phyloP scores from a whole-genome alignment of 495 filamentous ascomycete genomes.

The Massariosphaeria phaeospora region DNA sequence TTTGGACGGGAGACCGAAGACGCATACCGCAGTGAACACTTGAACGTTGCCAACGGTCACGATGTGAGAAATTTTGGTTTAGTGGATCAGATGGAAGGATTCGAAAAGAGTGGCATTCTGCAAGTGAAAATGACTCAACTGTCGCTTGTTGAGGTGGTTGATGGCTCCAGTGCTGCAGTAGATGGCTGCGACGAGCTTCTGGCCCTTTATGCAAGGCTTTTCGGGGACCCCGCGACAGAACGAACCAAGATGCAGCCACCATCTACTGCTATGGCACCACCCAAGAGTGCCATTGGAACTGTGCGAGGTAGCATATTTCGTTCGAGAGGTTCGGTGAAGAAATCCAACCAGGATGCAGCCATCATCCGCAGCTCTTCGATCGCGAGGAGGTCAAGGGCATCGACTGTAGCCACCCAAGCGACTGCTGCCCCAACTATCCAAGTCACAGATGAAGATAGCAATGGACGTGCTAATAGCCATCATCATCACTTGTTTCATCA shows the following conservation, averaged over 20 bases:
- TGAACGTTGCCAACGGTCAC: conserved; percentile 21
- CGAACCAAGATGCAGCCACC: conserved; percentile 20
- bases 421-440: conserved; percentile 37
- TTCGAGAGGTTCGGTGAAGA: conserved; percentile 39
- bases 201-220: conserved; percentile 72
- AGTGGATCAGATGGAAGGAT: conserved; percentile 66
- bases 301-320: conserved; percentile 71
- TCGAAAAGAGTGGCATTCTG: conserved; percentile 75
- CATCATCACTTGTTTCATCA: conserved; percentile 35
- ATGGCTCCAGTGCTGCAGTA: conserved; percentile 76
- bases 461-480: conserved; percentile 26
- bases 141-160: conserved; percentile 71
- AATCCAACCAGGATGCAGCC: conserved; percentile 7
- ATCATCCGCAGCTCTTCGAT: conserved; percentile 16
- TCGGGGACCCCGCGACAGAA: conserved; percentile 53
- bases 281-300: conserved; percentile 64
- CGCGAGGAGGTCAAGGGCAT: conserved; percentile 22
- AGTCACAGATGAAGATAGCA: conserved; percentile 40
- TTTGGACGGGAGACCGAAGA: conserved; percentile 33
- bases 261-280: conserved; percentile 27
- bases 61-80: conserved; percentile 40
- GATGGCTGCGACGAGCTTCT: conserved; percentile 78
- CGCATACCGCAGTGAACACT: conserved; percentile 31
- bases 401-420: conserved; percentile 30
- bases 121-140: conserved; percentile 94